Evolutionary conservation across 1,284 basidiomycete genomes (phyloP).

Genomic region (Malassezia slooffiae): DNA sequence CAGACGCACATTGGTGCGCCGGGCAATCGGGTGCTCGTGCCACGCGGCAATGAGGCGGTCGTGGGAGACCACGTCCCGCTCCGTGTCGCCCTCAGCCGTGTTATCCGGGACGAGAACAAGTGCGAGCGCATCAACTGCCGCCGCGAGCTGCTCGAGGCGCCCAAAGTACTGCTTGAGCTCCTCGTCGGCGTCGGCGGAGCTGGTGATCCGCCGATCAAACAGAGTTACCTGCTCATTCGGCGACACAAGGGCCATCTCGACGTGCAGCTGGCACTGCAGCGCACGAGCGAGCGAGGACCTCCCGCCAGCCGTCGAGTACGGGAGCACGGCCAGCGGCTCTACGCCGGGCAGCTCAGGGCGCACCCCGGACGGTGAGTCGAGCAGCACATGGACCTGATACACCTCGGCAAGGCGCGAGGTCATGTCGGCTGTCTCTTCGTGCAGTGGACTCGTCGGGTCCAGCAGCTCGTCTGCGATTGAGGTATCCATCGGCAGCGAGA

Average conservation of each 20-base stretch:
- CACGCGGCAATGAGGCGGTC: no score
- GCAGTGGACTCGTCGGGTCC: no score
- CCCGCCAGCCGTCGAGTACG: conserved; percentile 6
- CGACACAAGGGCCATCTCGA: conserved; percentile 7
- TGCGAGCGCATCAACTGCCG: conserved; percentile 1
- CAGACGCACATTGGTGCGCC: background rate
- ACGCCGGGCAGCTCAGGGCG: background rate
- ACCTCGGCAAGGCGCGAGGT: no score
- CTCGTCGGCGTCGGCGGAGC: background rate
- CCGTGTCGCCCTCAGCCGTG: background rate
- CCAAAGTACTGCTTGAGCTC: background rate
- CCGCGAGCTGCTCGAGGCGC: conserved; percentile 10
- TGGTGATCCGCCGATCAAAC: background rate
- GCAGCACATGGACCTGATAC: conserved; percentile 2
- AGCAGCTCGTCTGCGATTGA: no score
- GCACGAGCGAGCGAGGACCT: conserved; percentile 12
- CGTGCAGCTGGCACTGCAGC: conserved; percentile 9
- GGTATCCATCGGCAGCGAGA: no score
- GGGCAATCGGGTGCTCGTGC: background rate
- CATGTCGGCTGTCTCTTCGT: no score
- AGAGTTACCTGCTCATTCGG: background rate
- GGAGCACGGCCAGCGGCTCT: background rate
- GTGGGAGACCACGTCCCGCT: no score
- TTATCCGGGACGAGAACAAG: conserved; percentile 1
- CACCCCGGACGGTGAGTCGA: background rate